Evolutionary conservation across 2,329 filamentous ascomycete genomes (phyloP), one percentile per base, ranked within the genome.

Genomic region (Fusarium aywerte): DNA sequence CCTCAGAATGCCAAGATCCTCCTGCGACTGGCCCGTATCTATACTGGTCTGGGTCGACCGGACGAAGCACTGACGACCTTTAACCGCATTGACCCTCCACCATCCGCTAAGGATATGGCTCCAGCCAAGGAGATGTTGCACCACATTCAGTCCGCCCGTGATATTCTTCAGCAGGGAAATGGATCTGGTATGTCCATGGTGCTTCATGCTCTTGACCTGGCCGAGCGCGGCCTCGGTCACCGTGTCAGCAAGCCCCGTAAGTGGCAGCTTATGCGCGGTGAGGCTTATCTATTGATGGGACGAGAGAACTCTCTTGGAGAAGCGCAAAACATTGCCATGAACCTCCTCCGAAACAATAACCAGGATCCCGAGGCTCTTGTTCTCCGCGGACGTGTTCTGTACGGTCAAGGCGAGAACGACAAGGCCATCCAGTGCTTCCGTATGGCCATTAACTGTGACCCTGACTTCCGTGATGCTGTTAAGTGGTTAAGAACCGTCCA

Each of bases 351-450:
- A 52, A 85, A 87, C 75, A 98, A 98, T 82, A 93, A 85, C 77
- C 91, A 95, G 76, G 96, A 99, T 75, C 94, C 96, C 3, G 96
- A 99, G 80, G 96, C 95, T 2, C 83, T 99, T 67, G 92, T 97
- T 7, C 87, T 99, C 50, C 89, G 95, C 45, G 96, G 95, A 23
- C 89, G 93, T 66, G 91, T 93, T 16, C 85, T 97, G 48, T 98
- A 98, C 74, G 90, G 89, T 5, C 92, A 96, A 76, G 96, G 96
- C 29, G 96, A 99, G 71, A 97, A 97, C 74, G 92, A 96, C 4
- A 97, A 97, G 84, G 95, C 96, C 3, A 86, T 97, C 40, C 92
- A 95, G 76, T 92, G 96, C 78, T 96, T 98, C 82, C 89, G 93
- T 68, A 92, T 96, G 81, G 96, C 95, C 20, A 82, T 97, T 56